A percentile compares a stretch with the other conserved stretches of the same genome.
Conservation (phyloP, 2,329 filamentous ascomycete species). For the Cadophora sp. region DNA sequence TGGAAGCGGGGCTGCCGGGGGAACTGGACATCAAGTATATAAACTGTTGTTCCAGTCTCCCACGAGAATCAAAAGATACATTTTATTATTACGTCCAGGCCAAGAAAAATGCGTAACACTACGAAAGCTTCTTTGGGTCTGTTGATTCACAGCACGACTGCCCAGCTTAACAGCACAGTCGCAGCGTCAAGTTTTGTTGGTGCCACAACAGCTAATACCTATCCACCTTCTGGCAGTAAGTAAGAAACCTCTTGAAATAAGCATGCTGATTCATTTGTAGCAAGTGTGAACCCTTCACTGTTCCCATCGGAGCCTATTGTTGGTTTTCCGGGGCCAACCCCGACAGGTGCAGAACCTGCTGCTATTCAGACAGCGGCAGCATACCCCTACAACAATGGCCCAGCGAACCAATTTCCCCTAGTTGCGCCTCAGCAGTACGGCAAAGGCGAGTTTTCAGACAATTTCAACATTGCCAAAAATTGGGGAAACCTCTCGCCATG, state of each 20-base stretch:
- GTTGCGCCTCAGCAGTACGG: slow-evolving; percentile 24
- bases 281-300: slow-evolving; percentile 18
- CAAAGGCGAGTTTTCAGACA: slow-evolving; percentile 18
- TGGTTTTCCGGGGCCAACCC: slow-evolving; percentile 25
- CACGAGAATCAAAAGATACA: not conserved
- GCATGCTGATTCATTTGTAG: slow-evolving; percentile 9
- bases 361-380: slow-evolving; percentile 19
- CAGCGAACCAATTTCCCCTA: slow-evolving; percentile 24
- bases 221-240: slow-evolving; percentile 22
- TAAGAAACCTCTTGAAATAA: not conserved
- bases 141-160: slow-evolving; percentile 3
- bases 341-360: slow-evolving; percentile 24
- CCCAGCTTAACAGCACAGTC: slow-evolving; percentile 17
- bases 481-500: slow-evolving; percentile 28
- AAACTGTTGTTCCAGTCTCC: not conserved
- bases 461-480: slow-evolving; percentile 27
- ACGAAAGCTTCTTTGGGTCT: slow-evolving; percentile 5
- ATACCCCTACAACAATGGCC: slow-evolving; percentile 28
- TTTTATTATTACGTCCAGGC: not conserved
- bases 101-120: not conserved
- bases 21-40: not conserved
- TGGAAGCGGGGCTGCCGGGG: not conserved
- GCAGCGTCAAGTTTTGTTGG: slow-evolving; percentile 22
- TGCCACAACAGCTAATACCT: slow-evolving; percentile 11
- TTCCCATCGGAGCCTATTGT: slow-evolving; percentile 25